Base-by-base conservation (phyloP, 83 land plant species). In the Diphasiastrum complanatum region DNA sequence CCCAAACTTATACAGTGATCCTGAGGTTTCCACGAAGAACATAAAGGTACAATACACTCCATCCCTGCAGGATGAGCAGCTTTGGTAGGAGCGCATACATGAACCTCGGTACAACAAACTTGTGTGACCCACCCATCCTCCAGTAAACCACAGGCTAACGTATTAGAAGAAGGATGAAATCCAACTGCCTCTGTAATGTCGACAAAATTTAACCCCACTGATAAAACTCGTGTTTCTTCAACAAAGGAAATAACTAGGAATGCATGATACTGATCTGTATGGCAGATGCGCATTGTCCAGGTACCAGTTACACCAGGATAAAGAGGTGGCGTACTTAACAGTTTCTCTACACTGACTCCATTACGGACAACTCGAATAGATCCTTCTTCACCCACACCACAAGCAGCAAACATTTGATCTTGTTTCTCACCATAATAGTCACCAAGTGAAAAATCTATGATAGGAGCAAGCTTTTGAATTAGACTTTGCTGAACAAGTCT, bases 351-450 rank as follows among this genome's bases (percentile, higher is more conserved):
- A 72, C 84, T 85, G 46, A 85, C 75, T 32, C 98, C 98, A 82
- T 88, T 89, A 8, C 84, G 77, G 38, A 93, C 81, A 27, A 89
- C 69, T 56, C 96, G 78, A 50, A 93, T 75, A 34, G 98, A 83
- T 1, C 96, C 96, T 63, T 88, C 86, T n/a, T 72, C 64, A 31
- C 78, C 83, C 65, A 78, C 77, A 4, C 98, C 98, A 67, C 86
- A 83, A 68, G 89, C 83, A 2, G 98, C 98, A 80, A 85, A 93
- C 70, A 93, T 88, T 75, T 88, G 96, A 63, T 85, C 88, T 68
- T 81, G 91, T 71, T 85, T 81, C 71, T 89, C 98, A 58, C 80
- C 80, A 65, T 85, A 81, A 59, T 77, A 76, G 75, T 85, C 91
- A 14, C 74, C 86, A 38, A 83, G 62, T 10, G 86, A 75, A 72